Percentiles rank a stretch among this genome's conserved stretches.
phyloP scores from a whole-genome alignment of 1,284 basidiomycete genomes.

The Violaceomyces palustris region DNA sequence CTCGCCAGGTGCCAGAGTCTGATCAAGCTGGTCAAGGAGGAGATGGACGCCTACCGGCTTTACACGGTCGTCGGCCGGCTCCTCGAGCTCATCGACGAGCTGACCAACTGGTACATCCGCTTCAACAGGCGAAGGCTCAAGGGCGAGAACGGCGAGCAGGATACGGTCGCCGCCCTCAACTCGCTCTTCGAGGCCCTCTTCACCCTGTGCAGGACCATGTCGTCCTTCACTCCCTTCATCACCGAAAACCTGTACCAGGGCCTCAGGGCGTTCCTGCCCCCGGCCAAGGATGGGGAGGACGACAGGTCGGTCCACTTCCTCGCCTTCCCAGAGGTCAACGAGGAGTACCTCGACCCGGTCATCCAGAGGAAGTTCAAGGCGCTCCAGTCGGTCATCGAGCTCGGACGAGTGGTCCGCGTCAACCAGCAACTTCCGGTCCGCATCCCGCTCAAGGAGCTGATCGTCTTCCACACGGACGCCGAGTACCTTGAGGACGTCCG shows the following conservation, averaged over 20 bases:
- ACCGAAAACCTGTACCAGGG: constrained; percentile 96
- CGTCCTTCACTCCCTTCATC: constrained; percentile 96
- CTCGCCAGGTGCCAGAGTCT: constrained; percentile 93
- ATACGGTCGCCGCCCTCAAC: constrained; percentile 84
- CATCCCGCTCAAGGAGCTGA: constrained; percentile 83
- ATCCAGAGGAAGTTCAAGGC: constrained; percentile 92
- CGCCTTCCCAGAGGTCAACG: constrained; percentile 84
- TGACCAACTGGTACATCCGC: constrained; percentile 99
- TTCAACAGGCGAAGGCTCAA: constrained; percentile 95
- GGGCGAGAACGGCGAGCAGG: constrained; percentile 85
- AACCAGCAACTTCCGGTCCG: constrained; percentile 66
- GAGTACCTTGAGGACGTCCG: constrained; percentile 82
- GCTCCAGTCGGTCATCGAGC: constrained; percentile 90
- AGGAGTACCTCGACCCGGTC: constrained; percentile 91
- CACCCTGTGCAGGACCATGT: constrained; percentile 92
- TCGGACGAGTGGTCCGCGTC: constrained; percentile 85
- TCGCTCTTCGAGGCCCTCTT: constrained; percentile 92
- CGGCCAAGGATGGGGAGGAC: constrained; percentile 63
- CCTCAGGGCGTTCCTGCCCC: constrained; percentile 69
- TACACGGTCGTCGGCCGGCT: constrained; percentile 96
- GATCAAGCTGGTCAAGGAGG: constrained; percentile 81
- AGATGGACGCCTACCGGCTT: constrained; percentile 95
- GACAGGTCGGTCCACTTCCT: constrained; percentile 92
- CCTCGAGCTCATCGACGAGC: constrained; percentile 85
- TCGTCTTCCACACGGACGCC: constrained; percentile 85